Conservation (phyloP, 257 asterid genomes). For the Asclepias syriaca region DNA sequence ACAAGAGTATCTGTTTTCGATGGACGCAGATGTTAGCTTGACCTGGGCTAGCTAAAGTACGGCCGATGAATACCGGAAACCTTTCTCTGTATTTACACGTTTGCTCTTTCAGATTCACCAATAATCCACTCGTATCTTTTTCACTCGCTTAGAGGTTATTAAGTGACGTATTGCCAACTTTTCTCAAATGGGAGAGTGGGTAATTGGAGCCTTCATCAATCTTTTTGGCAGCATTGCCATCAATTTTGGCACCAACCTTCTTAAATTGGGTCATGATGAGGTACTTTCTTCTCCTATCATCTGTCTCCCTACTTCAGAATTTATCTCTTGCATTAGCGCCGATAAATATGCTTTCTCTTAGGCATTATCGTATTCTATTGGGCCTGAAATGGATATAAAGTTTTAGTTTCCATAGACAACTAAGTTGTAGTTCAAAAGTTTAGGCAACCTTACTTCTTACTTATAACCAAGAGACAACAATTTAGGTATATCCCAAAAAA, state of each 20-base stretch:
- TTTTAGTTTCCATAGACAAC: neutral
- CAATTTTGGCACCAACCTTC: constrained; percentile 95
- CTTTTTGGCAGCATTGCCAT: constrained; percentile 86
- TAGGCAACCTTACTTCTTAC: too few relatives aligned
- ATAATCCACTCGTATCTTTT: neutral
- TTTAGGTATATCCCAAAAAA: too few relatives aligned
- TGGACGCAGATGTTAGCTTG: constrained; percentile 10
- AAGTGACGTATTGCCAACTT: neutral
- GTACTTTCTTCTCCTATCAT: constrained; percentile 27
- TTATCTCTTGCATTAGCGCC: neutral
- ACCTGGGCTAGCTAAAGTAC: constrained; percentile 4
- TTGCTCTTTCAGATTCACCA: neutral
- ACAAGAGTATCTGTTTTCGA: neutral
- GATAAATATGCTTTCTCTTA: neutral
- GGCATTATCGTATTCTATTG: neutral
- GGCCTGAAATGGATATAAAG: neutral
- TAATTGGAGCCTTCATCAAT: constrained; percentile 85
- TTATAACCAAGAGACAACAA: too few relatives aligned
- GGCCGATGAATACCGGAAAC: constrained; percentile 3
- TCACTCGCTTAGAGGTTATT: neutral
- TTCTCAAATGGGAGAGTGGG: constrained; percentile 86
- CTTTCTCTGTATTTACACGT: neutral
- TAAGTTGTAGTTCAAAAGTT: too few relatives aligned
- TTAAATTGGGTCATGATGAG: constrained; percentile 88
- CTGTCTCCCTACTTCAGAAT: neutral